Percentiles rank a stretch among this genome's conserved stretches.
Conservation (phyloP, 2,329 filamentous ascomycete genomes). For the Aureobasidium sp. region DNA sequence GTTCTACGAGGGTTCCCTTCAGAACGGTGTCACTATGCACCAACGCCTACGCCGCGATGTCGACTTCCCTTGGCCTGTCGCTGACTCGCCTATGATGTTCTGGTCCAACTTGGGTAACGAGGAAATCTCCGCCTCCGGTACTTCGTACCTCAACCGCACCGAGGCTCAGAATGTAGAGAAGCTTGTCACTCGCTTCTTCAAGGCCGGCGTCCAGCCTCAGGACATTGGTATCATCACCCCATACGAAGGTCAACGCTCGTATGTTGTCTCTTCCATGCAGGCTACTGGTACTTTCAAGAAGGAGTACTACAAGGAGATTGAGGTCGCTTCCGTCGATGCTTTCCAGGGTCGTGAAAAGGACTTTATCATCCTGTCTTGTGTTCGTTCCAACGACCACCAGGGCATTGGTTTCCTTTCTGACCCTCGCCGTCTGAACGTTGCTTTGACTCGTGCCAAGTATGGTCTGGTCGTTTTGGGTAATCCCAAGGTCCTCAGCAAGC, state of each 20-base stretch:
- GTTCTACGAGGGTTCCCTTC: conserved; percentile 96
- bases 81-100: conserved; percentile 98
- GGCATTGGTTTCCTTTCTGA: conserved; percentile 98
- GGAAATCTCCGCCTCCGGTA: conserved; percentile 95
- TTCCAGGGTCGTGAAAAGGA: conserved; percentile 99
- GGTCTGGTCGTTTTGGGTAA: conserved; percentile 95
- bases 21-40: conserved; percentile 89
- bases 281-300: conserved; percentile 96
- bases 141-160: conserved; percentile 94
- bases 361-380: conserved; percentile 95
- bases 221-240: conserved; percentile 98
- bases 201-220: conserved; percentile 86
- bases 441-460: conserved; percentile 92
- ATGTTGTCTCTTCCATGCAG: conserved; percentile 99
- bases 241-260: conserved; percentile 96
- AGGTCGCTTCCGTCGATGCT: conserved; percentile 95
- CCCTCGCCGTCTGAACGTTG: conserved; percentile 92
- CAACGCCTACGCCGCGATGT: conserved; percentile 86
- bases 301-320: conserved; percentile 96
- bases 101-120: conserved; percentile 98
- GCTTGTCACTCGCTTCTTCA: conserved; percentile 97
- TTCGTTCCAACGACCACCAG: conserved; percentile 97
- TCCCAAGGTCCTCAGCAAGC: conserved; percentile 93
- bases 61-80: conserved; percentile 95
- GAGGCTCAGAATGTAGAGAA: conserved; percentile 98